Percentiles rank a stretch among this genome's conserved stretches.
These are phyloP conservation scores for Phytophthora constricta DNA, from an alignment of 352 stramenopile genomes.

Conservation along the genomic window DNA sequence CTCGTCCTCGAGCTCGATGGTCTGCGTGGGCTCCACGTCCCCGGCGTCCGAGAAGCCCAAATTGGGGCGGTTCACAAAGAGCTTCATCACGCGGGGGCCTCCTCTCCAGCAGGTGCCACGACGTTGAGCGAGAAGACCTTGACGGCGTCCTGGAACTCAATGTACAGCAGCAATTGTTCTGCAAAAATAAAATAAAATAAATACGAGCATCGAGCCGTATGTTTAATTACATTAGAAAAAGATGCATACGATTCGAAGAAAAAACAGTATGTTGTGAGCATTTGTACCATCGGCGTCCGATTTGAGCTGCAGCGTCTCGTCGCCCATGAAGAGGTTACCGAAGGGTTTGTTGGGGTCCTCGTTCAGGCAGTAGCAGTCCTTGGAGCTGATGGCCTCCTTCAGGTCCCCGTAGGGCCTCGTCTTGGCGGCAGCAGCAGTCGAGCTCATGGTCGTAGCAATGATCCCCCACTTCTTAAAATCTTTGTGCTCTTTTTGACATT, in stretches of 20 bases:
- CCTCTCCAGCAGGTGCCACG: constrained; percentile 56
- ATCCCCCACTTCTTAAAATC: neutral
- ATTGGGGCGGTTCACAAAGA: constrained; percentile 78
- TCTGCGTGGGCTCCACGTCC: constrained; percentile 79
- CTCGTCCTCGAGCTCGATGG: constrained; percentile 62
- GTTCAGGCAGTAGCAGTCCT: constrained; percentile 83
- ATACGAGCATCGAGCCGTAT: too few species aligned
- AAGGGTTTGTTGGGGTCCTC: constrained; percentile 76
- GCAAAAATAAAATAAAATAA: neutral
- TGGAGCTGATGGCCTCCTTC: constrained; percentile 57
- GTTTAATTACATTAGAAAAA: too few species aligned
- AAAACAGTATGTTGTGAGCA: too few species aligned
- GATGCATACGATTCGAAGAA: too few species aligned
- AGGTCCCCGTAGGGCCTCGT: constrained; percentile 64
- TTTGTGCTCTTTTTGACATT: neutral
- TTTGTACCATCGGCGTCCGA: constrained; percentile 72
- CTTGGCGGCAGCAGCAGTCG: constrained; percentile 43
- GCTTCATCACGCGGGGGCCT: constrained; percentile 69
- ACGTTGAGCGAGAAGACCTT: constrained; percentile 83
- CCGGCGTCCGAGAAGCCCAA: constrained; percentile 75
- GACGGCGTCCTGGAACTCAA: constrained; percentile 83
- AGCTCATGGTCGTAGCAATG: constrained; percentile 48
- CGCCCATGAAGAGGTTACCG: constrained; percentile 79
- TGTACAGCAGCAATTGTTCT: constrained; percentile 86
- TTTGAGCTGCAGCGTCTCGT: constrained; percentile 79